phyloP scores from a whole-genome alignment of 1,139 yeast species.

The Debaryomyces robertsiae region DNA sequence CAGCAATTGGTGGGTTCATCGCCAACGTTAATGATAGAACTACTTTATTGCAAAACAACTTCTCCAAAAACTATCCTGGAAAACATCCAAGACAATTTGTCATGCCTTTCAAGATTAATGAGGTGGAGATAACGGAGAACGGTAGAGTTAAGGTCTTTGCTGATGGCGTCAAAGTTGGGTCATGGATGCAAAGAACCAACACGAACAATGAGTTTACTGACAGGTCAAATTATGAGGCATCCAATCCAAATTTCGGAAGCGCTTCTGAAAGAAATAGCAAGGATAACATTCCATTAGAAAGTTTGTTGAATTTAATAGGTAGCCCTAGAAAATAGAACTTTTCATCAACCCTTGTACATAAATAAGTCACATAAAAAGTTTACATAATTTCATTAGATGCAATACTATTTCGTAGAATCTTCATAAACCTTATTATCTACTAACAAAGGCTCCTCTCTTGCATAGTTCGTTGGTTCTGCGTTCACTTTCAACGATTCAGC shows the following conservation, averaged over 20 bases:
- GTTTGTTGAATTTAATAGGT: constrained; percentile 35
- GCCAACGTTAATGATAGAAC: constrained; percentile 45
- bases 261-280: constrained; percentile 39
- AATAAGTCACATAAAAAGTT: too few relatives aligned
- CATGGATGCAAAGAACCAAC: constrained; percentile 39
- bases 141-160: constrained; percentile 45
- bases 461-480: background rate
- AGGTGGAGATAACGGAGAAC: constrained; percentile 39
- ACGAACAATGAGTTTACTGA: constrained; percentile 21
- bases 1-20: constrained; percentile 79
- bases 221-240: constrained; percentile 29
- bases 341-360: constrained; percentile 12
- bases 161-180: constrained; percentile 44
- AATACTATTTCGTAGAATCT: too few relatives aligned
- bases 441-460: background rate
- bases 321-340: constrained; percentile 7
- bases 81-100: constrained; percentile 48
- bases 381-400: constrained; percentile 2
- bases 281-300: constrained; percentile 36
- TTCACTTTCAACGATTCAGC: constrained; percentile 5
- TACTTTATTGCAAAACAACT: constrained; percentile 43
- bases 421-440: background rate
- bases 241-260: constrained; percentile 36
- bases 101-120: constrained; percentile 46
- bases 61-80: constrained; percentile 44